These are phyloP conservation scores for Talaromyces sp. DNA, from an alignment of 2,329 filamentous ascomycete genomes.

Conservation along the genomic window DNA sequence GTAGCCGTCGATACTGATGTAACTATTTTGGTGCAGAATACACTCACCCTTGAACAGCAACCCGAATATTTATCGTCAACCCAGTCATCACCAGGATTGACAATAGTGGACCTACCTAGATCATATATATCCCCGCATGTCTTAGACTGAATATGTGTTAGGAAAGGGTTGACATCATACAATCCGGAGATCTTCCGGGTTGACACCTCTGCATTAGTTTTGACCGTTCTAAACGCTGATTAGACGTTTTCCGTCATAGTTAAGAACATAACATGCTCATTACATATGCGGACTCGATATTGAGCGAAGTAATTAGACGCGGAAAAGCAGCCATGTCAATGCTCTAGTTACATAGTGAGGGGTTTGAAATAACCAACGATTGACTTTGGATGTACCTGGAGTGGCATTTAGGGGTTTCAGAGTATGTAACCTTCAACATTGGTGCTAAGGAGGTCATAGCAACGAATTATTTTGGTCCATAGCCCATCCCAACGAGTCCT, in stretches of 20 bases:
- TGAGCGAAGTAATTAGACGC: no score
- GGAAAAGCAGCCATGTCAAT: no score
- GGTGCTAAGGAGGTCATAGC: no score
- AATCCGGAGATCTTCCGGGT: neutral
- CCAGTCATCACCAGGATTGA: neutral
- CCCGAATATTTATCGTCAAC: neutral
- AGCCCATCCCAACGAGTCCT: no score
- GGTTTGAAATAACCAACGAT: no score
- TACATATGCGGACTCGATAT: no score
- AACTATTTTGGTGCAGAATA: neutral
- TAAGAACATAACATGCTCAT: neutral
- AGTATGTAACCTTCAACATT: no score
- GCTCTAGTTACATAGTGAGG: no score
- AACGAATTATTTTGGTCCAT: no score
- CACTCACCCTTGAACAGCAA: neutral
- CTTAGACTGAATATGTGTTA: neutral
- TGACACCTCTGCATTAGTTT: neutral
- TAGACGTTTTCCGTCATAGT: neutral
- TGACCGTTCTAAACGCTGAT: neutral
- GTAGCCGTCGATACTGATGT: neutral
- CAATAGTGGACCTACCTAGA: neutral
- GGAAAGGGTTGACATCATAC: neutral
- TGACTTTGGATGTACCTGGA: no score
- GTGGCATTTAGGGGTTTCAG: no score
- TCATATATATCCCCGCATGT: neutral